Conservation (phyloP, 192 early-diverging fungal species). For the Chytriomyces sp. region DNA sequence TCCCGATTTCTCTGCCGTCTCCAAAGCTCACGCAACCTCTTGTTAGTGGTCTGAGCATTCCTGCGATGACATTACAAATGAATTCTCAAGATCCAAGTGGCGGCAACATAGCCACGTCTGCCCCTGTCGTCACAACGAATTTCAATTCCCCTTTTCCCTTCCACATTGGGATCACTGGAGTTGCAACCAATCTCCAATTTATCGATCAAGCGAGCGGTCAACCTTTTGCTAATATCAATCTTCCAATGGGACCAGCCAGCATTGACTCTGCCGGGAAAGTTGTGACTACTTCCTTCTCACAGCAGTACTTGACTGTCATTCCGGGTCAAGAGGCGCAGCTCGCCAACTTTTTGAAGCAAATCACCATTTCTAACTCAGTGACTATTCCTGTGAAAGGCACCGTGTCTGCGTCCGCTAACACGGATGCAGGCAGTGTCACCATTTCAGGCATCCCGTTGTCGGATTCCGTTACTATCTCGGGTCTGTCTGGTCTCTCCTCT, state of each 20-base stretch:
- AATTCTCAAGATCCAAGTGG: constrained; percentile 17
- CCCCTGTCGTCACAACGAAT: neutral
- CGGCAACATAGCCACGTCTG: neutral
- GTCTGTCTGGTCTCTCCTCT: constrained; percentile 9
- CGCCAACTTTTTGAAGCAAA: neutral
- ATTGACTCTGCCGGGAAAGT: neutral
- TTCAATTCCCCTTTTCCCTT: constrained; percentile 28
- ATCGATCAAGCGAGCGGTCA: neutral
- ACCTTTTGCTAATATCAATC: constrained; percentile 6
- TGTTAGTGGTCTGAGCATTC: constrained; percentile 12
- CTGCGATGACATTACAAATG: constrained; percentile 2
- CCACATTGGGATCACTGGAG: constrained; percentile 6
- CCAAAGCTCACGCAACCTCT: neutral
- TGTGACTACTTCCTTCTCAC: neutral
- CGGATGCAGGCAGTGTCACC: constrained; percentile 6
- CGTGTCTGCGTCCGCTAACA: neutral
- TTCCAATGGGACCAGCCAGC: neutral
- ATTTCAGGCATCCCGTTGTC: neutral
- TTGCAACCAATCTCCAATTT: constrained; percentile 12
- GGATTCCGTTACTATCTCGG: constrained; percentile 1
- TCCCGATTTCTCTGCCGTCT: constrained; percentile 1
- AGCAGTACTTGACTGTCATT: constrained; percentile 1
- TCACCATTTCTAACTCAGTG: neutral
- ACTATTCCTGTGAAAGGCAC: constrained; percentile 9
- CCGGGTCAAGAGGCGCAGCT: constrained; percentile 19